Percentiles rank a stretch among this genome's conserved stretches.
phyloP scores from a whole-genome alignment of 1,139 yeast genomes.

The Citeromyces hawaiiensis region DNA sequence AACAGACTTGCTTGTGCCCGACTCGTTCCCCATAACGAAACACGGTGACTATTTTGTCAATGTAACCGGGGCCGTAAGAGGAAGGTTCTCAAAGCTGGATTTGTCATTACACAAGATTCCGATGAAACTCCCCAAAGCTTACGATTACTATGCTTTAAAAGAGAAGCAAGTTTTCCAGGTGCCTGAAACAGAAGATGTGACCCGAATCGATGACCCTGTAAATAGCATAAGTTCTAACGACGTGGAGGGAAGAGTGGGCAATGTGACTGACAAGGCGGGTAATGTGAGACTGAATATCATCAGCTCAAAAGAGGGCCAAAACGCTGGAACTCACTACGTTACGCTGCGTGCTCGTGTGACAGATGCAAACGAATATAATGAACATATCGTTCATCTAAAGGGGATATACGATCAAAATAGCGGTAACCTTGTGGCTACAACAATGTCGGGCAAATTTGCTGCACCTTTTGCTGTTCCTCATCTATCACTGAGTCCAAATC shows the following conservation, averaged over 20 bases:
- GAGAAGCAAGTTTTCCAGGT: conserved; percentile 18
- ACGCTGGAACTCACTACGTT: conserved; percentile 7
- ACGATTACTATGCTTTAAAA: conserved; percentile 16
- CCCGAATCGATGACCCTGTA: conserved; percentile 14
- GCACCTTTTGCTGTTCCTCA: conserved; percentile 53
- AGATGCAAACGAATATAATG: conserved; percentile 28
- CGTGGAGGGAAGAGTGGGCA: conserved; percentile 19
- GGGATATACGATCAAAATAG: conserved; percentile 64
- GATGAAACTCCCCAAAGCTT: conserved; percentile 30
- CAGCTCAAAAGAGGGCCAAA: conserved; percentile 5
- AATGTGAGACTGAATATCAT: conserved; percentile 7
- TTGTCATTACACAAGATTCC: conserved; percentile 13
- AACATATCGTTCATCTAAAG: conserved; percentile 30
- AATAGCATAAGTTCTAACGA: conserved; percentile 3
- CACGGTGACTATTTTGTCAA: conserved; percentile 29
- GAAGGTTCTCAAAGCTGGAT: conserved; percentile 22
- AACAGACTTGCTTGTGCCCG: not conserved
- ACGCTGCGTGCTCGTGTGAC: conserved; percentile 13
- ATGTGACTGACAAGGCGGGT: conserved; percentile 14
- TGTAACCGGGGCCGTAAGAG: conserved; percentile 34
- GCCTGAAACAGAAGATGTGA: conserved; percentile 15
- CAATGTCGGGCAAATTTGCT: conserved; percentile 62
- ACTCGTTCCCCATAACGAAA: conserved; percentile 5
- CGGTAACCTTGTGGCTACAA: conserved; percentile 53
- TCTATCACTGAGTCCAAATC: conserved; percentile 27